Evolutionary conservation across 768 basidiomycete species (phyloP).

Genomic region (Hypholoma fasciculare): DNA sequence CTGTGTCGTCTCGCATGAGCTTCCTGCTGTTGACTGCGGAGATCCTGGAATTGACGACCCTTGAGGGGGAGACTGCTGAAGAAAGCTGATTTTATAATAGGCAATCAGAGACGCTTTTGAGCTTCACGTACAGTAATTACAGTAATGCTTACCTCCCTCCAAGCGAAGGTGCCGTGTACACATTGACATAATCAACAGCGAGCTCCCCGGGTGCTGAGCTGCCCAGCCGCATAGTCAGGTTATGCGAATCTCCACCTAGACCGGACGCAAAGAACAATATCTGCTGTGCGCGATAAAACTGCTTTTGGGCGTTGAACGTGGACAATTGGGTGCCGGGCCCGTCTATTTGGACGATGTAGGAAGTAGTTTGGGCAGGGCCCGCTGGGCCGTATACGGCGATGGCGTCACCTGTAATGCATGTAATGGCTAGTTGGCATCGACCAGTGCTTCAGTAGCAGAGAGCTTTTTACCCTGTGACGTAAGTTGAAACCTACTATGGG

Average conservation of each 20-base stretch:
- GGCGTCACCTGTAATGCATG: not conserved
- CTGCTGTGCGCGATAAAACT: slow-evolving; percentile 13
- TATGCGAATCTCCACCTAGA: slow-evolving; percentile 17
- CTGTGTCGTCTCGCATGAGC: too few relatives aligned
- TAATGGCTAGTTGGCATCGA: not conserved
- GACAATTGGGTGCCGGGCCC: not conserved
- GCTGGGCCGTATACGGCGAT: not conserved
- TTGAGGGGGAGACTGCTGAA: too few relatives aligned
- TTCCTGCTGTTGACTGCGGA: too few relatives aligned
- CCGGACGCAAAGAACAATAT: slow-evolving; percentile 17
- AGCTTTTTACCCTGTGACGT: not conserved
- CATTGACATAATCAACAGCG: slow-evolving; percentile 22
- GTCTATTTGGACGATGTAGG: slow-evolving; percentile 11
- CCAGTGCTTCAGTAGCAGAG: too few relatives aligned
- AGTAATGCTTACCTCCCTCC: slow-evolving; percentile 20
- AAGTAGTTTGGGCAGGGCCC: not conserved
- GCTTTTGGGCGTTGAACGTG: slow-evolving; percentile 10
- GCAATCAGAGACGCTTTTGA: not conserved
- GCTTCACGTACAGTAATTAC: not conserved
- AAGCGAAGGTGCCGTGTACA: slow-evolving; percentile 20
- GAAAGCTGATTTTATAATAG: not conserved
- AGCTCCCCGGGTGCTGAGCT: slow-evolving; percentile 6
- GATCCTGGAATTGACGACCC: too few relatives aligned
- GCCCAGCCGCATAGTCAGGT: slow-evolving; percentile 6
- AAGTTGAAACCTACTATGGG: not conserved